Base-by-base conservation (phyloP, 2,329 filamentous ascomycete genomes). In the Colletotrichum chrysophilum region DNA sequence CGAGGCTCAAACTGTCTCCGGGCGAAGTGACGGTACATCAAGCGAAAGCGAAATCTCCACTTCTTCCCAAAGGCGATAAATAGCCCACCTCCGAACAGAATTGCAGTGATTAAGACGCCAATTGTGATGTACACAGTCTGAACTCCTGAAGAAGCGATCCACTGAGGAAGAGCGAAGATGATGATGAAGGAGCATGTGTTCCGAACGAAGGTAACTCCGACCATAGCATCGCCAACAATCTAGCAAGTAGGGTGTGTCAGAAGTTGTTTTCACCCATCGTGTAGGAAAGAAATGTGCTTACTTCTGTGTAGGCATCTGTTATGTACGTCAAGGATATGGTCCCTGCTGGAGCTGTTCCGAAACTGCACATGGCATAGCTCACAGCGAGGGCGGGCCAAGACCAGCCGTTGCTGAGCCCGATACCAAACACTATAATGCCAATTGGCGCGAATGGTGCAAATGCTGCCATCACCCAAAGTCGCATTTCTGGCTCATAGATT, bases 221-320 rank as follows among this genome's bases (percentile, higher is more conserved):
- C 86, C 7, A 89, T 79, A 0, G 87, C 84, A 72, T 89, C 87
- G 7, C 84, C 87, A 55, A 89, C 82, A 48, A 89, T 87, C 82
- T 89, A 55, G 71, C 64, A 21, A 77, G 18, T 5, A 21, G 34
- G n/a, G 8, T 43, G n/a, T 21, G 36, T 26, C 14, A 24, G 14
- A 8, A 24, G 34, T 28, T 34, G 30, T 21, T 24, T 13, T 21
- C 30, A 24, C 32, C 4, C 43, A 21, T 13, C n/a, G 1, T 24
- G n/a, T 1, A 0, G 10, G 0, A 7, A 3, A 52, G 5, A 4
- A 21, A 21, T 52, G 0, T 21, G 18, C 76, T 76, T 81, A 84
- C 78, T 77, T 85, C 81, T 74, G 80, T 81, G 76, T 85, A 85
- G 7, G 81, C 80, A 70, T 87, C 85, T 1, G 82, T 79, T 28